phyloP scores from a whole-genome alignment of 371 early-diverging fungal species.

The Chytridiales sp. region DNA sequence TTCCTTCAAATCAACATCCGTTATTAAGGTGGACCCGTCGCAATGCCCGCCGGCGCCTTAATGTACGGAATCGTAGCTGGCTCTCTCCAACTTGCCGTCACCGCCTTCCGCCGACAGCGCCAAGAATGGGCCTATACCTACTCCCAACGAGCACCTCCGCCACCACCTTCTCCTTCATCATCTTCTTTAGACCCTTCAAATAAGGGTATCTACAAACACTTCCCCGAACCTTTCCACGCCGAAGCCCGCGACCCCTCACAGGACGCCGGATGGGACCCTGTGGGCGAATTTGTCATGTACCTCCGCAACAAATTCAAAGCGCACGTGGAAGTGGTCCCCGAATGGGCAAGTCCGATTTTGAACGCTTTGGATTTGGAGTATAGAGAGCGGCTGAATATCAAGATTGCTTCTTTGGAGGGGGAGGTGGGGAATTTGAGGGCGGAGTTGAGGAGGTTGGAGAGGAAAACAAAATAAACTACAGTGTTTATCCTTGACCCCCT shows the following conservation, averaged over 20 bases:
- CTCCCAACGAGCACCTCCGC: neutral
- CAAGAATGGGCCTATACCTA: slow-evolving; percentile 7
- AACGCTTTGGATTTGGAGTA: slow-evolving; percentile 50
- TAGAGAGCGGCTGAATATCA: slow-evolving; percentile 36
- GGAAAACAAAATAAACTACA: too few relatives aligned
- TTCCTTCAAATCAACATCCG: too few relatives aligned
- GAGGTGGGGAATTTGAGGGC: slow-evolving; percentile 35
- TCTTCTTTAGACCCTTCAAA: slow-evolving; percentile 8
- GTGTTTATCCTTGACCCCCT: too few relatives aligned
- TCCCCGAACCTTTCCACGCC: neutral
- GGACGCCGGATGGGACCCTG: slow-evolving; percentile 28
- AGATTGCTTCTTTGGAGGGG: slow-evolving; percentile 36
- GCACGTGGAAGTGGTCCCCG: slow-evolving; percentile 25
- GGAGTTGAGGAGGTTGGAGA: slow-evolving; percentile 15
- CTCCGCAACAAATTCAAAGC: slow-evolving; percentile 9
- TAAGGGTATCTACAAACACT: slow-evolving; percentile 13
- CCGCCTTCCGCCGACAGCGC: slow-evolving; percentile 29
- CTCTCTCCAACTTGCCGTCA: slow-evolving; percentile 19
- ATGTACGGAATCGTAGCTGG: slow-evolving; percentile 26
- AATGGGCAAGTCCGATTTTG: slow-evolving; percentile 39
- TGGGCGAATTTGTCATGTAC: slow-evolving; percentile 20
- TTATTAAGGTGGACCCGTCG: slow-evolving; percentile 22
- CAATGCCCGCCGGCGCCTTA: slow-evolving; percentile 29
- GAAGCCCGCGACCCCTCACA: neutral
- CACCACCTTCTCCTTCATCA: slow-evolving; percentile 1